Evolutionary conservation across 768 basidiomycete species (phyloP).

Genomic region (Kwoniella shandongensis): DNA sequence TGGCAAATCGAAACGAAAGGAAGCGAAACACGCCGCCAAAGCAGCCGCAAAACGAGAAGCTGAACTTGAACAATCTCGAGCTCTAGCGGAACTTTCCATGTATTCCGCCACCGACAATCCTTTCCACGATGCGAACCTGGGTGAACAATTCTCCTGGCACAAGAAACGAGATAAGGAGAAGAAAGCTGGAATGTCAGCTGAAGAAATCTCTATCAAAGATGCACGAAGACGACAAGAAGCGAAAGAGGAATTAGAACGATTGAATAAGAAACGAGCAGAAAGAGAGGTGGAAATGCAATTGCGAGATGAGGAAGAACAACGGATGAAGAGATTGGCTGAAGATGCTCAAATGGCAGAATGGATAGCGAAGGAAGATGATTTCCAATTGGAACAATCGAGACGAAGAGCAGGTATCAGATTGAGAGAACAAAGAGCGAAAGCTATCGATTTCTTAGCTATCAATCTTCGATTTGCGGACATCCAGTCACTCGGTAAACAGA

Average conservation of each 20-base stretch:
- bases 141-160: slow-evolving; percentile 96
- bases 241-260: slow-evolving; percentile 86
- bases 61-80: slow-evolving; percentile 74
- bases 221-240: slow-evolving; percentile 80
- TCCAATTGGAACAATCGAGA: slow-evolving; percentile 92
- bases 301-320: slow-evolving; percentile 86
- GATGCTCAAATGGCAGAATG: slow-evolving; percentile 98
- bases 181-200: slow-evolving; percentile 75
- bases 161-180: slow-evolving; percentile 97
- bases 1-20: slow-evolving; percentile 82
- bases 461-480: slow-evolving; percentile 87
- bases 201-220: slow-evolving; percentile 78
- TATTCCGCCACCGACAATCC: slow-evolving; percentile 97
- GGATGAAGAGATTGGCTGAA: slow-evolving; percentile 85
- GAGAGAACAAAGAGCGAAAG: slow-evolving; percentile 94
- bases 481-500: slow-evolving; percentile 29
- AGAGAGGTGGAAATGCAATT: slow-evolving; percentile 84
- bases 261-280: slow-evolving; percentile 87
- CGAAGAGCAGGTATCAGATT: slow-evolving; percentile 87
- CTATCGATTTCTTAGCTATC: slow-evolving; percentile 95
- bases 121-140: slow-evolving; percentile 95
- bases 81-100: slow-evolving; percentile 83
- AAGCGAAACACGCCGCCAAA: slow-evolving; percentile 83
- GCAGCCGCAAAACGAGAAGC: slow-evolving; percentile 49
- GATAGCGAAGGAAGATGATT: slow-evolving; percentile 94